These are phyloP conservation scores for Aspergillus bertholletiae DNA, from an alignment of 495 filamentous ascomycete species.

Conservation along the genomic window DNA sequence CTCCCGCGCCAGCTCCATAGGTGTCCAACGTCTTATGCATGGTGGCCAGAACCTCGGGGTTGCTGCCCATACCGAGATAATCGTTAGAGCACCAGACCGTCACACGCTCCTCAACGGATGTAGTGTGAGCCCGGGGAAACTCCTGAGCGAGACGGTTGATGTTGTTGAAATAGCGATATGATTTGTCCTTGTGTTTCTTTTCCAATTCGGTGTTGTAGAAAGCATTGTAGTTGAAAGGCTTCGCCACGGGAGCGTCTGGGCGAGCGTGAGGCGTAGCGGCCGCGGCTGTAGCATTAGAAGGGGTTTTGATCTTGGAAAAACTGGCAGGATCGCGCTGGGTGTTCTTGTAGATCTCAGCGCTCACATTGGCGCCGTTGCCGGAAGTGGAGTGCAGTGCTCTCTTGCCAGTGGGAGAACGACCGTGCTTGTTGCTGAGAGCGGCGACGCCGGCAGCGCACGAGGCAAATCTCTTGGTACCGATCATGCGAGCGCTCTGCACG, in stretches of 20 bases:
- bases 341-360: constrained; percentile 56
- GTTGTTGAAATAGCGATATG: constrained; percentile 99
- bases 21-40: constrained; percentile 96
- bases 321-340: constrained; percentile 46
- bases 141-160: constrained; percentile 97
- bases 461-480: constrained; percentile 43
- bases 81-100: constrained; percentile 99
- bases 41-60: constrained; percentile 75
- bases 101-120: constrained; percentile 78
- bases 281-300: background rate
- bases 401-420: constrained; percentile 40
- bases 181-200: constrained; percentile 99
- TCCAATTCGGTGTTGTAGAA: constrained; percentile 88
- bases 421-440: constrained; percentile 35
- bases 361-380: constrained; percentile 69
- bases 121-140: constrained; percentile 91
- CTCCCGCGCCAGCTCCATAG: constrained; percentile 93
- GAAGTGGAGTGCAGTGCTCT: constrained; percentile 79
- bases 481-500: constrained; percentile 69
- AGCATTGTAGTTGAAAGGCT: constrained; percentile 81
- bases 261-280: constrained; percentile 25
- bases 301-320: constrained; percentile 6
- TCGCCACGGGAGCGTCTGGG: constrained; percentile 39
- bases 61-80: constrained; percentile 96
- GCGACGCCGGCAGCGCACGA: constrained; percentile 35